Evolutionary conservation across 495 filamentous ascomycete genomes (phyloP).

Genomic region (Lindgomyces ingoldianus): DNA sequence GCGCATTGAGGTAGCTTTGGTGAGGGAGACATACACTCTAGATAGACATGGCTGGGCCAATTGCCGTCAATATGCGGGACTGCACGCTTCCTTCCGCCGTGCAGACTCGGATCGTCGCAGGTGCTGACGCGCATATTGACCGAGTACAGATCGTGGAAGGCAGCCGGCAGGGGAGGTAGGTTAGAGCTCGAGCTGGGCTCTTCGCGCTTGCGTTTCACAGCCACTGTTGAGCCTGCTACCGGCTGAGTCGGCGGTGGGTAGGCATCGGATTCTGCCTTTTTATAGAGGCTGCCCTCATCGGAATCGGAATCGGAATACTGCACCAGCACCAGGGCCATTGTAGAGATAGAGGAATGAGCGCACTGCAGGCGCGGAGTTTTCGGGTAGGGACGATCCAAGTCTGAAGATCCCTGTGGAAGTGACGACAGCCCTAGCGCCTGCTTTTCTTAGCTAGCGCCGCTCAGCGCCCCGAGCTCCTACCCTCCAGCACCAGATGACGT

Average conservation of each 20-base stretch:
- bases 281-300: conserved; percentile 48
- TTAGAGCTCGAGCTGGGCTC: conserved; percentile 22
- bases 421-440: not conserved
- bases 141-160: conserved; percentile 91
- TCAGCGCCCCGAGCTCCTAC: not conserved
- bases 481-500: conserved; percentile 11
- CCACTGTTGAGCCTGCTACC: conserved; percentile 1
- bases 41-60: conserved; percentile 90
- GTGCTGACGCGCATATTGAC: conserved; percentile 70
- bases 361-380: conserved; percentile 39
- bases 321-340: conserved; percentile 40
- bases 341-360: conserved; percentile 47
- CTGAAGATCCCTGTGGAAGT: not conserved
- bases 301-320: conserved; percentile 55
- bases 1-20: too few relatives aligned
- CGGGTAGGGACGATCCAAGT: not conserved
- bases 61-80: conserved; percentile 84
- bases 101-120: conserved; percentile 77
- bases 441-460: not conserved
- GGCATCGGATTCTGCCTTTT: not conserved
- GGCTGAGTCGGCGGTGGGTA: not conserved
- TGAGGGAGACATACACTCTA: conserved; percentile 72
- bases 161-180: conserved; percentile 77
- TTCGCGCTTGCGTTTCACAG: conserved; percentile 44
- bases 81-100: conserved; percentile 77